phyloP scores from a whole-genome alignment of 345 rosid species.

The Nasturtium officinale region DNA sequence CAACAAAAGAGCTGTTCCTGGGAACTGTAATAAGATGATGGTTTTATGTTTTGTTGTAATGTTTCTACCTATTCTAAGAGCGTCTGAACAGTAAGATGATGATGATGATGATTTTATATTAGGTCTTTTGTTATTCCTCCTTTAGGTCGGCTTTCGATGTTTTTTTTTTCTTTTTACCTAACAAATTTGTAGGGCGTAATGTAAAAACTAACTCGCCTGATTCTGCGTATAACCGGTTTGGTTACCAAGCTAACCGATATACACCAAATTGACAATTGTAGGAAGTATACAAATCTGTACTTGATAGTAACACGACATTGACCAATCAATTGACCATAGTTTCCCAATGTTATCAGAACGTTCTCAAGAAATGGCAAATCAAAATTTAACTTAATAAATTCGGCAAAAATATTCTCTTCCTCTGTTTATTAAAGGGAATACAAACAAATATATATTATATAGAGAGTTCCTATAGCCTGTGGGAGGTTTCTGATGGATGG shows the following conservation, averaged over 20 bases:
- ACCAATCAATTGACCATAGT: background rate
- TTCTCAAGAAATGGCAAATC: background rate
- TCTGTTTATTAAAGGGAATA: background rate
- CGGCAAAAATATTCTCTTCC: background rate
- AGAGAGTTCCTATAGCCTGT: background rate
- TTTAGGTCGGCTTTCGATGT: slow-evolving; percentile 31
- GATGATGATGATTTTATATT: too few species aligned
- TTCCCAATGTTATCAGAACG: background rate
- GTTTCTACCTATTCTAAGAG: background rate
- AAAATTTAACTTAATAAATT: background rate
- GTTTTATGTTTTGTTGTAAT: background rate
- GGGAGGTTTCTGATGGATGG: background rate
- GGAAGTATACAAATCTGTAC: background rate
- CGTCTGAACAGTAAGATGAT: too few species aligned
- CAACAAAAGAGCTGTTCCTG: slow-evolving; percentile 17
- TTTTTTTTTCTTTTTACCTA: too few species aligned
- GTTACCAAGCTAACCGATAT: slow-evolving; percentile 4
- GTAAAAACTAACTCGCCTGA: background rate
- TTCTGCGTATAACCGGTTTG: background rate
- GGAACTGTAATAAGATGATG: slow-evolving; percentile 9
- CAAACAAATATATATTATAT: background rate
- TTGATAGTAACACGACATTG: background rate
- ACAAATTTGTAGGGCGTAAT: too few species aligned
- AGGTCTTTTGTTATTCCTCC: slow-evolving; percentile 15
- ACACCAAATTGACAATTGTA: background rate